These are phyloP conservation scores for Strobilomyces confusus DNA, from an alignment of 768 basidiomycete genomes.

Conservation along the genomic window DNA sequence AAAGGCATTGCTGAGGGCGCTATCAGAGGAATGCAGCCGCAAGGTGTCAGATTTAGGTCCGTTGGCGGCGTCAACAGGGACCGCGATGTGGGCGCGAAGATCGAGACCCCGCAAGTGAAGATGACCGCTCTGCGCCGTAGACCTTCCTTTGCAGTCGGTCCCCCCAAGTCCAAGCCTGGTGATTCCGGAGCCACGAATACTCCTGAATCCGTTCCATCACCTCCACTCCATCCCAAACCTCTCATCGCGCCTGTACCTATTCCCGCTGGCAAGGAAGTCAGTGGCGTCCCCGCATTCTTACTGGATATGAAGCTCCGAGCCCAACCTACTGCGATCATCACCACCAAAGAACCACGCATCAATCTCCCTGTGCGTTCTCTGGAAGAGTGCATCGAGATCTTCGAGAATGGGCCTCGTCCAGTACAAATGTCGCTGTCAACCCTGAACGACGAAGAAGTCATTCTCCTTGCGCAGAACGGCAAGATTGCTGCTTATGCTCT, in stretches of 20 bases:
- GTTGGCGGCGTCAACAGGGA: slow-evolving; percentile 19
- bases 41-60: slow-evolving; percentile 28
- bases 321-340: slow-evolving; percentile 15
- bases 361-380: slow-evolving; percentile 45
- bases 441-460: slow-evolving; percentile 89
- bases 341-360: slow-evolving; percentile 12
- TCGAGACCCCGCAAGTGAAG: slow-evolving; percentile 14
- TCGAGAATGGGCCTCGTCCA: slow-evolving; percentile 67
- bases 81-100: slow-evolving; percentile 20
- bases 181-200: slow-evolving; percentile 18
- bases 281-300: slow-evolving; percentile 27
- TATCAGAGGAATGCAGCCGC: slow-evolving; percentile 30
- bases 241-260: slow-evolving; percentile 27
- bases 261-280: slow-evolving; percentile 14
- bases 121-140: slow-evolving; percentile 10
- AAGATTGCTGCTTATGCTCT: slow-evolving; percentile 94
- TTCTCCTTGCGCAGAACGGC: slow-evolving; percentile 81
- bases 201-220: slow-evolving; percentile 16
- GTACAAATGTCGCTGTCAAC: slow-evolving; percentile 51
- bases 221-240: slow-evolving; percentile 8
- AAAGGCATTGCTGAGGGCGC: slow-evolving; percentile 73
- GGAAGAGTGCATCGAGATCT: slow-evolving; percentile 76
- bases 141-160: slow-evolving; percentile 27
- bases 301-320: slow-evolving; percentile 33
- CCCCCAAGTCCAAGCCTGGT: slow-evolving; percentile 13